Conservation (phyloP, 805 yeast species). For the Starmerella stellata region DNA sequence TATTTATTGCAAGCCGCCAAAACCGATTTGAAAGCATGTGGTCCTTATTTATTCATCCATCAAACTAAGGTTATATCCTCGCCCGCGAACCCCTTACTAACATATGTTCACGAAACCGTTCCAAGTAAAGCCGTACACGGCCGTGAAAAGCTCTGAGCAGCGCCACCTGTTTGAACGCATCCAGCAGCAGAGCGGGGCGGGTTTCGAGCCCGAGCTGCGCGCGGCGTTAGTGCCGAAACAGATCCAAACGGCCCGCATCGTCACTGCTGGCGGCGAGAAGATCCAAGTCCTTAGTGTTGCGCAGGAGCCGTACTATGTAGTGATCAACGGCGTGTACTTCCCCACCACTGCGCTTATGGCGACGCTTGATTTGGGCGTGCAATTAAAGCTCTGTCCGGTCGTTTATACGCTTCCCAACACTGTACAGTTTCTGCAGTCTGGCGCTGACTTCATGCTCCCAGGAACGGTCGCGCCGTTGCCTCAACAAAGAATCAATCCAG, state of each 20-base stretch:
- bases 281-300: slow-evolving; percentile 49
- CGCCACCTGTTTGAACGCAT: slow-evolving; percentile 33
- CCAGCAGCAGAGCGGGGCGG: slow-evolving; percentile 24
- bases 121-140: slow-evolving; percentile 49
- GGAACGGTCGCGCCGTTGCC: slow-evolving; percentile 41
- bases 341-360: slow-evolving; percentile 62
- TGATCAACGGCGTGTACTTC: slow-evolving; percentile 24
- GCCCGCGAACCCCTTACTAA: too few species aligned
- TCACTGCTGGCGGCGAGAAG: slow-evolving; percentile 30
- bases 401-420: slow-evolving; percentile 60
- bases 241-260: slow-evolving; percentile 47
- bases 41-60: too few species aligned
- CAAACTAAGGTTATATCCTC: too few species aligned
- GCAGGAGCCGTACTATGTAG: slow-evolving; percentile 58
- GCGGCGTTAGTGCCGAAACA: slow-evolving; percentile 32
- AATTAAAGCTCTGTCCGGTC: slow-evolving; percentile 35
- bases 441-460: slow-evolving; percentile 42
- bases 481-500: slow-evolving; percentile 22
- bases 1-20: too few species aligned
- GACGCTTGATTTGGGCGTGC: slow-evolving; percentile 35
- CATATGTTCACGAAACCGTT: slow-evolving; percentile 20
- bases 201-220: slow-evolving; percentile 18
- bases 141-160: slow-evolving; percentile 67
- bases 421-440: slow-evolving; percentile 47
- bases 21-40: too few species aligned